A percentile compares a stretch with the other conserved stretches of the same genome.
phyloP scores from a whole-genome alignment of 2,329 filamentous ascomycete species.

The Coniochaeta prunicola region DNA sequence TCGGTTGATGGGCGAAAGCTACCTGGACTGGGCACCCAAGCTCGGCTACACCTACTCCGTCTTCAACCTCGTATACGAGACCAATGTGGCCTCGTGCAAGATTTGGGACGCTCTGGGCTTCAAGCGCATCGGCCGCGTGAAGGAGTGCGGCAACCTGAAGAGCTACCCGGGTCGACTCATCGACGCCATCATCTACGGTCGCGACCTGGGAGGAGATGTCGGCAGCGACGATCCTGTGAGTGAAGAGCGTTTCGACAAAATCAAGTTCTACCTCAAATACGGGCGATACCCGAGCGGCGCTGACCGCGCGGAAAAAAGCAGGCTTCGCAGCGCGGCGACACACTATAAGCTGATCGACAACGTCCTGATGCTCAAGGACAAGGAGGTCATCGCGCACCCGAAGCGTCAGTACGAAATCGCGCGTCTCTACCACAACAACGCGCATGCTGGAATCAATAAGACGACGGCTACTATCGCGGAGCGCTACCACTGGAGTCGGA shows the following conservation, averaged over 20 bases:
- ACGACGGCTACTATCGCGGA: conserved; percentile 92
- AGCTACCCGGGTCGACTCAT: conserved; percentile 62
- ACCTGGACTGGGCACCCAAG: conserved; percentile 71
- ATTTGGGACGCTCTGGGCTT: conserved; percentile 92
- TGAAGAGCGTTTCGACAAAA: conserved; percentile 98
- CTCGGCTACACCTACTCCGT: conserved; percentile 86
- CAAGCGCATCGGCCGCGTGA: conserved; percentile 82
- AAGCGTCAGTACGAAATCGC: conserved; percentile 88
- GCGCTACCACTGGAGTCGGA: conserved; percentile 93
- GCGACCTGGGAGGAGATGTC: conserved; percentile 42
- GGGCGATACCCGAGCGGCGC: conserved; percentile 89
- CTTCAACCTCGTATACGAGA: conserved; percentile 93
- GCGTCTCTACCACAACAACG: conserved; percentile 61
- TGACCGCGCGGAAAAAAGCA: conserved; percentile 91
- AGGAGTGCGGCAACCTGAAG: conserved; percentile 61
- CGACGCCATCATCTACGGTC: conserved; percentile 73
- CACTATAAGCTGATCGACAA: conserved; percentile 80
- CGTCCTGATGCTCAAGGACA: conserved; percentile 93
- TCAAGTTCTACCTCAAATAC: conserved; percentile 93
- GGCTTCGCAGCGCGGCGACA: conserved; percentile 84
- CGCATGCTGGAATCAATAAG: conserved; percentile 95
- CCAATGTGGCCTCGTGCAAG: conserved; percentile 80
- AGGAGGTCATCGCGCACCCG: conserved; percentile 91
- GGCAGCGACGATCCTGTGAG: conserved; percentile 78
- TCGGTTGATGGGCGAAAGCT: conserved; percentile 67